phyloP scores from a whole-genome alignment of 176 grass and related monocot genomes.

The Thalia dealbata region DNA sequence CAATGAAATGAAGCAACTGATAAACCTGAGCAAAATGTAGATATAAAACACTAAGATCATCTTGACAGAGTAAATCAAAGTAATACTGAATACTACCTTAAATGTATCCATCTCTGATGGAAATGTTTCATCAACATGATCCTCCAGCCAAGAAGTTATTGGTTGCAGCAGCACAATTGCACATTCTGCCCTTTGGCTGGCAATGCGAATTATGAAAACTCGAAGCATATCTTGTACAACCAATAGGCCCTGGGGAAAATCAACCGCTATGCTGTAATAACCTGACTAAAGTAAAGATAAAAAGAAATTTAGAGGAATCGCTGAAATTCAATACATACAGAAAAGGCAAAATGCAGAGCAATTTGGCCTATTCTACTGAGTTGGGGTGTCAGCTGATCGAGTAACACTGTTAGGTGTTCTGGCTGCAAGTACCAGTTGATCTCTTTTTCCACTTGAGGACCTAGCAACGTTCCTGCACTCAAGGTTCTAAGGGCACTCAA shows the following conservation, averaged over 20 bases:
- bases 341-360: constrained; percentile 76
- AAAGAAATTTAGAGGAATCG: not conserved
- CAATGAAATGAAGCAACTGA: constrained; percentile 81
- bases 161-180: constrained; percentile 75
- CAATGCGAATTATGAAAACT: constrained; percentile 71
- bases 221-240: constrained; percentile 97
- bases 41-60: constrained; percentile 2
- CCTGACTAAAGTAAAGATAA: not conserved
- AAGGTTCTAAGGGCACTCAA: constrained; percentile 77
- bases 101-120: constrained; percentile 63
- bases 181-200: constrained; percentile 69
- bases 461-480: constrained; percentile 65
- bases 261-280: not conserved
- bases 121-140: constrained; percentile 53
- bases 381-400: constrained; percentile 79
- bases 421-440: constrained; percentile 81
- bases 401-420: constrained; percentile 52
- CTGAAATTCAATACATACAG: constrained; percentile 42
- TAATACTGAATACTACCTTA: constrained; percentile 35
- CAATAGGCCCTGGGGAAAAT: constrained; percentile 41
- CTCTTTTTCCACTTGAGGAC: constrained; percentile 64
- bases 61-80: not conserved
- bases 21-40: constrained; percentile 38
- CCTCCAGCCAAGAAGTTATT: constrained; percentile 60
- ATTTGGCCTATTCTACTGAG: constrained; percentile 70